Evolutionary conservation across 2,329 filamentous ascomycete genomes (phyloP), one percentile per base, ranked within the genome.

Genomic region (Ceratocystiopsis minuta): DNA sequence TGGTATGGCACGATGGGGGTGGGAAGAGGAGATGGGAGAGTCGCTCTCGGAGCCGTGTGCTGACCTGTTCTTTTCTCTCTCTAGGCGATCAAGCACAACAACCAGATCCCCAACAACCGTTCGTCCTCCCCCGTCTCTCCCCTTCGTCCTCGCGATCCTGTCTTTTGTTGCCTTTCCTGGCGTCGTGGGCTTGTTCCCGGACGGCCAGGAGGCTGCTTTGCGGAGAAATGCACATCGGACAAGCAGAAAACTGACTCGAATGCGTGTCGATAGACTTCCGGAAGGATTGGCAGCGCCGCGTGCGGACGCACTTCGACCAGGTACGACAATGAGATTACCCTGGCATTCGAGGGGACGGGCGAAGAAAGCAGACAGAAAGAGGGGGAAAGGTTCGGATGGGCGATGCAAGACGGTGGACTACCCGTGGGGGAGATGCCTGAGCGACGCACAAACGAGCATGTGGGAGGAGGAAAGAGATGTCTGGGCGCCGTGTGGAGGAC

Each of bases 221-320:
- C 24, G 24, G 24, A 28, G 24, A 10, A 28, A 9, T 33, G 32
- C 32, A 33, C 32, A 15, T 13, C 18, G 31, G 36, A 39, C n/a
- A 11, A 14, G 28, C 45, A 47, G 52, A 44, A 46, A 49, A 62
- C 66, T 67, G 57, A 65, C 48, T 15, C 16, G 10, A 28, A 28
- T 28, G 46, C 51, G 48, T 40, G 43, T 43, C 54, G 52, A 50
- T 60, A 90, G 83, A 95, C 66, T 94, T 94, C 84, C 87, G 85
- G 72, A 95, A 94, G 85, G 87, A 98, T 77, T 98, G 90, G 90
- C 87, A 96, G 71, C 84, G 86, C 72, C 84, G 87, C 72, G 90
- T 98, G 64, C 84, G 86, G 71, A 83, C 84, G 69, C 90, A 98
- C 78, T 98, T 98, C 74, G 86, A 98, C 76, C 90, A 96, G 86